Base-by-base conservation (phyloP, 176 grass and related monocot genomes). In the Puya raimondii region DNA sequence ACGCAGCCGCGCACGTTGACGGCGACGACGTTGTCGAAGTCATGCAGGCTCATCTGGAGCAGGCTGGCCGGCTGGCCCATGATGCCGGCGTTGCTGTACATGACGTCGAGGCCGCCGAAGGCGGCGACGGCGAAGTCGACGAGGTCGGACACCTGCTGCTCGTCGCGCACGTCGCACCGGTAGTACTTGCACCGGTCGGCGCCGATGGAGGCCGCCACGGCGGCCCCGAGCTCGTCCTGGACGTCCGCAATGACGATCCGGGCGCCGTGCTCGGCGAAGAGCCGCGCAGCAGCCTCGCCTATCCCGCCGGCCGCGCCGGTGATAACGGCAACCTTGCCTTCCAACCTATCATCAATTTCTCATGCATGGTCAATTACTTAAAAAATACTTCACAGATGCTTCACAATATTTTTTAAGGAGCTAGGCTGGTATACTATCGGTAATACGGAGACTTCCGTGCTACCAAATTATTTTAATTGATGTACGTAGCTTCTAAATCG, bases 21-120 rank as follows among this genome's bases (percentile, higher is more conserved):
- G 63, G 82, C 78, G 85, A 96, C 88, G 23, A 91, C 85, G 74
- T 79, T 72, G 74, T 96, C 91, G 17, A 91, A 68, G 64, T 67
- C 78, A 0, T 23, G 16, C 21, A 88, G 63, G 85, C 91, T 80
- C 74, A 82, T 74, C 3, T 91, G 82, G 54, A 59, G 1, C 54
- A 15, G 54, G n/a, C 15, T 20, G 54, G 54, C 15, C 13, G 54
- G 54, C 7, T 9, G 23, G 12, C 69, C 69, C 17, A 47, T 0
- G 49, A 53, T 78, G 5, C 86, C 86, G 10, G 86, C 86, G 70
- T 85, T 88, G 81, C 81, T 88, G 85, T 80, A 84, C 81, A 88
- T 88, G 65, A 88, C 15, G 64, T 88, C 85, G 2, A 88, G 73
- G 14, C 12, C 47, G 4, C 85, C 85, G 74, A 70, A 80, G 42